Conservation (phyloP, 2,329 filamentous ascomycete genomes). For the Fusarium temperatum region DNA sequence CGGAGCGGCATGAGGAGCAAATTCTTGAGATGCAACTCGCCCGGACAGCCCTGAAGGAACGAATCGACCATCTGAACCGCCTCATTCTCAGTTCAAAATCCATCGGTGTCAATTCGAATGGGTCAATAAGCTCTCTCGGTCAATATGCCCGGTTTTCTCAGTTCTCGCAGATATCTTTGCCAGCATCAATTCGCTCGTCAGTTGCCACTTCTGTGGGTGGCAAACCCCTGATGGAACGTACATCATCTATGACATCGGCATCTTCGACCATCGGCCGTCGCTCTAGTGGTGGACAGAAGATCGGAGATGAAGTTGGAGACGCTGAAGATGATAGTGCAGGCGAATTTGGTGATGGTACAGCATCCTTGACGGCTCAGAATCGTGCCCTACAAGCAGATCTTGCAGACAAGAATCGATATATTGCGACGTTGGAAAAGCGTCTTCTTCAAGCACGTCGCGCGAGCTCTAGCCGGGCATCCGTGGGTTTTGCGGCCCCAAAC, state of each 20-base stretch:
- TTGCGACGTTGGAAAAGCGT: constrained; percentile 90
- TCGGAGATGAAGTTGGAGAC: constrained; percentile 58
- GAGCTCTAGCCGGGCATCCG: constrained; percentile 87
- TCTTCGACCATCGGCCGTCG: constrained; percentile 67
- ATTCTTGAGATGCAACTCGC: constrained; percentile 99
- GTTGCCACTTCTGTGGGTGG: constrained; percentile 69
- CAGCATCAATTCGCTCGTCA: constrained; percentile 73
- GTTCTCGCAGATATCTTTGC: constrained; percentile 66
- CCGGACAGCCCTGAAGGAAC: constrained; percentile 92
- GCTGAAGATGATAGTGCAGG: constrained; percentile 75
- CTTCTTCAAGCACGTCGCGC: constrained; percentile 89
- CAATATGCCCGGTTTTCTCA: constrained; percentile 70
- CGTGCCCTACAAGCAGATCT: constrained; percentile 93
- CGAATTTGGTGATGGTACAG: constrained; percentile 86
- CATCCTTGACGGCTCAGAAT: constrained; percentile 85
- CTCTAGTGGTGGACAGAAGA: constrained; percentile 56
- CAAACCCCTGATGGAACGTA: constrained; percentile 66
- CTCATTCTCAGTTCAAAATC: constrained; percentile 96
- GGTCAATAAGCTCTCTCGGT: constrained; percentile 74
- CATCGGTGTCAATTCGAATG: constrained; percentile 85
- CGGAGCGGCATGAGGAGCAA: constrained; percentile 92
- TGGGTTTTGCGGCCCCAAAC: constrained; percentile 70
- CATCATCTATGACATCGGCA: constrained; percentile 73
- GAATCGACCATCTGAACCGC: constrained; percentile 95
- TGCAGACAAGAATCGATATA: constrained; percentile 96